A percentile compares a stretch with the other conserved stretches of the same genome.
Evolutionary conservation across 202 grass and related monocot species (phyloP).

Genomic region (Setaria italica): DNA sequence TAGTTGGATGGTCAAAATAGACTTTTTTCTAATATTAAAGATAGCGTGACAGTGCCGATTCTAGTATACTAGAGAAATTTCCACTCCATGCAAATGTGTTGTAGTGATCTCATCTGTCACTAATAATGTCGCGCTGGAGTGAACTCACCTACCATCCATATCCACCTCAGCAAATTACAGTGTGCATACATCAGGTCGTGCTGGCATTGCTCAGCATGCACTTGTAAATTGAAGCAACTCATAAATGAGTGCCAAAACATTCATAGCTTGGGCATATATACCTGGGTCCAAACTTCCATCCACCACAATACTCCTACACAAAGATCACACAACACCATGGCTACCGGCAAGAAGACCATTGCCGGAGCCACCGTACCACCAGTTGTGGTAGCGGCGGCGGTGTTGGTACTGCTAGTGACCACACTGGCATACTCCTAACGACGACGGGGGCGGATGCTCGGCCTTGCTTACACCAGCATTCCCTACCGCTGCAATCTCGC

Average conservation of each 20-base stretch:
- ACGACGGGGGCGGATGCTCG: not conserved
- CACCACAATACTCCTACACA: not conserved
- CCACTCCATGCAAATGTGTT: too few species aligned
- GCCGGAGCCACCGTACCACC: fast-evolving
- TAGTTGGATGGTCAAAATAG: too few species aligned
- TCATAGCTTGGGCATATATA: not conserved
- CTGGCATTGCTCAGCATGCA: too few species aligned
- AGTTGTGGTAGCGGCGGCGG: not conserved
- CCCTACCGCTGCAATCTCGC: not conserved
- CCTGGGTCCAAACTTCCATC: not conserved
- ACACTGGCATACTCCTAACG: too few species aligned
- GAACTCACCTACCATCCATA: too few species aligned
- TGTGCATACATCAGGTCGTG: too few species aligned
- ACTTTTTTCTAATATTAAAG: too few species aligned
- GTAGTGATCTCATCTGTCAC: too few species aligned
- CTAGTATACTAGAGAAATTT: too few species aligned
- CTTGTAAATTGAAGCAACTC: not conserved
- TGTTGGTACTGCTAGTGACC: not conserved
- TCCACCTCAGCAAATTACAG: too few species aligned
- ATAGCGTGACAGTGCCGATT: too few species aligned
- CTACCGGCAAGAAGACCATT: not conserved
- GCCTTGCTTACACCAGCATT: not conserved
- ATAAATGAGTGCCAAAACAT: not conserved
- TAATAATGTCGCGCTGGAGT: too few species aligned
- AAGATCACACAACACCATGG: conserved; percentile 16